phyloP scores from a whole-genome alignment of 1,284 basidiomycete genomes.

The Microbotryum violaceum region DNA sequence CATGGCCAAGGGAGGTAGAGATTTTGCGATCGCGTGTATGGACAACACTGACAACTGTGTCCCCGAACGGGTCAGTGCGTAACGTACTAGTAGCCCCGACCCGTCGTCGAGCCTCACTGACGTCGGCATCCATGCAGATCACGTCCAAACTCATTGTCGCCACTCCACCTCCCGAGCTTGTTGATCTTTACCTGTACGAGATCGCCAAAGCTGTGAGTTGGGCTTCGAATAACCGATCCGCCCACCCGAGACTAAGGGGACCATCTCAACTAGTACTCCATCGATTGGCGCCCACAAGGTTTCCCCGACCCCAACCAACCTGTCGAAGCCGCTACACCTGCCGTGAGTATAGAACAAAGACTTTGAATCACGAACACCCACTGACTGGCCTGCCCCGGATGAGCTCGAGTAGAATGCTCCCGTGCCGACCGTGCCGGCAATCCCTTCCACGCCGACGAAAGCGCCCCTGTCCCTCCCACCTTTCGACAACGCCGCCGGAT shows the following conservation, averaged over 20 bases:
- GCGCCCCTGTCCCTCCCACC: slow-evolving; percentile 8
- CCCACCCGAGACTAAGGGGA: too few species aligned
- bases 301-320: slow-evolving; percentile 12
- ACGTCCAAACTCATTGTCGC: slow-evolving; percentile 60
- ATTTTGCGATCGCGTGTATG: slow-evolving; percentile 69
- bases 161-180: slow-evolving; percentile 64
- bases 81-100: slow-evolving; percentile 13
- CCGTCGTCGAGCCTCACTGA: slow-evolving; percentile 4
- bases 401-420: neutral
- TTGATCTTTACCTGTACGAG: slow-evolving; percentile 78
- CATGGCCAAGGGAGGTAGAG: slow-evolving; percentile 85
- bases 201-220: slow-evolving; percentile 62
- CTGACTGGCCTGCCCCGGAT: neutral
- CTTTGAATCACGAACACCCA: too few species aligned
- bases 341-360: slow-evolving; percentile 1
- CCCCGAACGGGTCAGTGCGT: slow-evolving; percentile 57
- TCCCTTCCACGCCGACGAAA: slow-evolving; percentile 9
- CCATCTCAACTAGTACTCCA: slow-evolving; percentile 61
- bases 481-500: slow-evolving; percentile 11
- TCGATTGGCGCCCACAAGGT: slow-evolving; percentile 56
- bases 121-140: slow-evolving; percentile 47
- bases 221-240: too few species aligned
- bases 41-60: slow-evolving; percentile 75
- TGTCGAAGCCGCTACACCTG: neutral
- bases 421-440: neutral